Base-by-base conservation (phyloP, 1,284 basidiomycete genomes). In the Austroboletus niveus region DNA sequence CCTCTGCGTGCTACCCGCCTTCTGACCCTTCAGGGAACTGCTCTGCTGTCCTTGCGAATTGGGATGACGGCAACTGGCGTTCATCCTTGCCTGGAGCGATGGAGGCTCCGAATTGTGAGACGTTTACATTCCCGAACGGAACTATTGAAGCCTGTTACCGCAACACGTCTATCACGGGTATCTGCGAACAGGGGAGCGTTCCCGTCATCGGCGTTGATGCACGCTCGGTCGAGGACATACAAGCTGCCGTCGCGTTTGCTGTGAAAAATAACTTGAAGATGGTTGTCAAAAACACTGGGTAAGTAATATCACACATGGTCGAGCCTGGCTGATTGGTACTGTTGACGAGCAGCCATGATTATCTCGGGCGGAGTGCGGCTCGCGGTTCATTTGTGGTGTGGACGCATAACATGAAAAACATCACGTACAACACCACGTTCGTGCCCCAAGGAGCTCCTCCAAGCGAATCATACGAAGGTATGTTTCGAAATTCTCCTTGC, bases 271-370 rank as follows among this genome's bases (percentile, higher is more conserved):
- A 78, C 51, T 60, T 79, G 20, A 72, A 72, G 8, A 53, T 78
- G 5, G 73, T 74, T 0, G 64, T 81, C n/a, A 80, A 79, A 59
- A 76, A 75, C 49, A 78, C 78, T 10, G 76, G 77, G 70, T 73
- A 57, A 24, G 68, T 57, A 9, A 27, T 11, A 17, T n/a, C 4
- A 5, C 14, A 4, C 20, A 12, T 29, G 6, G 32, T 6, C 5
- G 11, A 27, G 29, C 35, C 15, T 48, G 29, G 48, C 30, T 8
- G 11, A 8, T 15, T 30, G 22, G 3, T 5, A 2, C 20, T 7
- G n/a, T 17, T 12, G 17, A 2, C 3, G 17, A 22, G 15, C 52
- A 56, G 71, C 6, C 73, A 73, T 48, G 73, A 74, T 49, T 67
- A 56, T 41, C 64, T 75, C 17, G 75, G 75, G 10, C 63, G 74